Conservation (phyloP, 164 flowering plant genomes). For the Kingdonia uniflora region DNA sequence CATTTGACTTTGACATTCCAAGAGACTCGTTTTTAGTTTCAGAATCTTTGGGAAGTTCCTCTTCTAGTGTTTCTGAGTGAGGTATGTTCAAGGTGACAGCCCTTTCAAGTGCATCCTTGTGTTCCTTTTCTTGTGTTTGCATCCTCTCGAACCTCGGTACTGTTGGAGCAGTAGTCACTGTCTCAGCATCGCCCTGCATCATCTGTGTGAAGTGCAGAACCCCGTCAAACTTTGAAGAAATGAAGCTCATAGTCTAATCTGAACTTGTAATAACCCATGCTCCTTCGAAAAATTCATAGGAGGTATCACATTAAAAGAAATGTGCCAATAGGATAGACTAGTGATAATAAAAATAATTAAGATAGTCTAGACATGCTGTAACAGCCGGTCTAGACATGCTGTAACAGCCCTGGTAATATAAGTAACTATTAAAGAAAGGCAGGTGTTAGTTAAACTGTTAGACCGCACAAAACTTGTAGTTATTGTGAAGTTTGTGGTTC, state of each 20-base stretch:
- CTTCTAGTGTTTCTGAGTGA: slow-evolving; percentile 36
- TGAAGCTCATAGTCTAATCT: background rate
- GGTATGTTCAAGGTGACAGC: slow-evolving; percentile 85
- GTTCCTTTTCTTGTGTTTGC: slow-evolving; percentile 64
- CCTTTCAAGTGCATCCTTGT: slow-evolving; percentile 80
- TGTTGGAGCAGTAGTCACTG: slow-evolving; percentile 46
- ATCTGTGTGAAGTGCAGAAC: slow-evolving; percentile 23
- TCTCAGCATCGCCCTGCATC: slow-evolving; percentile 28
- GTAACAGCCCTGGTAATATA: no score
- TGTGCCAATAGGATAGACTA: background rate
- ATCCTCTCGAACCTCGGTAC: slow-evolving; percentile 51
- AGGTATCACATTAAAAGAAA: background rate
- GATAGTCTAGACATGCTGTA: background rate
- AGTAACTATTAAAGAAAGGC: no score
- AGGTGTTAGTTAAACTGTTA: no score
- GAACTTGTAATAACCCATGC: background rate
- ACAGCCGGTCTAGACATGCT: no score
- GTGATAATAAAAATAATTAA: background rate
- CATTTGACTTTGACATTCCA: slow-evolving; percentile 12
- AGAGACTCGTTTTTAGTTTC: slow-evolving; percentile 10
- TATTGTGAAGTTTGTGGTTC: no score
- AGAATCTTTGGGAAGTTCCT: slow-evolving; percentile 8
- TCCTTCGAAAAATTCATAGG: background rate
- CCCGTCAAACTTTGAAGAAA: slow-evolving; percentile 1
- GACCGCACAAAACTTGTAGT: no score